These are phyloP conservation scores for Aureobasidium pullulans DNA, from an alignment of 2,329 filamentous ascomycete genomes.

Conservation along the genomic window DNA sequence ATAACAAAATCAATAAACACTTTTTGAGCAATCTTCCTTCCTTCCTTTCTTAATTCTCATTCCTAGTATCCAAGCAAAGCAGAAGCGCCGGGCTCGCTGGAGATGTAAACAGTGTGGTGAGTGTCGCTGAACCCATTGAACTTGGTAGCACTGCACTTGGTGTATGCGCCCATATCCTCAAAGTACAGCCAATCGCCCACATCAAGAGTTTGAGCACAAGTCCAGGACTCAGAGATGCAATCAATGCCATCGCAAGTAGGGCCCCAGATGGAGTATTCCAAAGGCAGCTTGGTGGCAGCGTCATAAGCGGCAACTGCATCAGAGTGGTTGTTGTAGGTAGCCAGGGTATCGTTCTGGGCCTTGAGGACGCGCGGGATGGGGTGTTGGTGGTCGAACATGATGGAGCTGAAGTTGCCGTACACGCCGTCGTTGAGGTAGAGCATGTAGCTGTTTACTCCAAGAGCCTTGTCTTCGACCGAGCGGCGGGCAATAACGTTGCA, in stretches of 20 bases:
- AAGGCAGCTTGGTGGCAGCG: slow-evolving; percentile 39
- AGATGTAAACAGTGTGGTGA: slow-evolving; percentile 91
- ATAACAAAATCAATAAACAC: neutral
- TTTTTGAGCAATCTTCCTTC: neutral
- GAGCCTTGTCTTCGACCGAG: slow-evolving; percentile 65
- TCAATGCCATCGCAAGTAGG: slow-evolving; percentile 98
- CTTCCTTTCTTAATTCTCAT: neutral
- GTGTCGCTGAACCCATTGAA: slow-evolving; percentile 96
- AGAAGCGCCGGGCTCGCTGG: slow-evolving; percentile 79
- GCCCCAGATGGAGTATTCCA: slow-evolving; percentile 95
- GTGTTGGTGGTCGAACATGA: slow-evolving; percentile 98
- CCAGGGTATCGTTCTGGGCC: slow-evolving; percentile 35
- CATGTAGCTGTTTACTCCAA: slow-evolving; percentile 75
- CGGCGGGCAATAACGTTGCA: slow-evolving; percentile 95
- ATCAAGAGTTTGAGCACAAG: slow-evolving; percentile 68
- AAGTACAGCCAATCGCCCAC: slow-evolving; percentile 99
- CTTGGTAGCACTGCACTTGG: slow-evolving; percentile 91
- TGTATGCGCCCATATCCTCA: slow-evolving; percentile 97
- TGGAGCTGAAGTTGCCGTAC: slow-evolving; percentile 97
- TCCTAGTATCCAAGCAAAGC: slow-evolving; percentile 52
- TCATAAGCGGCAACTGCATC: slow-evolving; percentile 24
- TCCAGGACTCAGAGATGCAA: slow-evolving; percentile 76
- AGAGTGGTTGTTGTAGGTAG: slow-evolving; percentile 22
- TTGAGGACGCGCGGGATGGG: slow-evolving; percentile 77
- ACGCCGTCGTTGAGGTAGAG: slow-evolving; percentile 95